Evolutionary conservation across 305 asterid genomes (phyloP), one percentile per base, ranked within the genome.

Genomic region (Fraxinus dipetala): DNA sequence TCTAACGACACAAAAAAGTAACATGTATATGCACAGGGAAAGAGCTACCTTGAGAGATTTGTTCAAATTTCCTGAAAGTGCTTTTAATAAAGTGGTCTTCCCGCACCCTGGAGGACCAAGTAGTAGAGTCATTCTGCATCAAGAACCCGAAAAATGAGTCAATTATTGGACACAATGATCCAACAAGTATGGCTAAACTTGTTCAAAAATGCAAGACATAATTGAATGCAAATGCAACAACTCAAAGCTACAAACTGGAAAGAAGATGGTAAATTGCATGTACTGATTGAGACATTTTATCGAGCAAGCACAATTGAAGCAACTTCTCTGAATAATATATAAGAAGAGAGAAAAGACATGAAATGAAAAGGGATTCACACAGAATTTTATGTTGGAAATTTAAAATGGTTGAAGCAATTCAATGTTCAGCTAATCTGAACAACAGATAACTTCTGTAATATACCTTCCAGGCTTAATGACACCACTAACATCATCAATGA

Each of bases 101-200:
- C 91, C 91, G 18, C 89, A 75, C 4, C 91, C 91, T 30, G 89
- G 91, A 85, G 91, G 91, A 45, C 91, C 91, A n/a, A 89, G 89
- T 43, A 89, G 84, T 63, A 89, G 85, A 40, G 91, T 89, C 83
- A 87, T 80, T 80, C 91, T 89, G 90, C 82, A 82, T 18, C 59
- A 45, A 75, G 48, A 67, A 26, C 32, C 26, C 72, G 11, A 35
- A 40, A 14, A 22, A 30, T 34, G 8, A 26, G 51, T 65, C 69
- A 34, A 54, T 38, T 70, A 40, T 65, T 43, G 43, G 51, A 28
- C 31, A 59, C 70, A 14, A 0, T 20, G 1, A 54, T 54, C 28
- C 67, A 63, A 22, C n/a, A 16, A 51, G 24, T 51, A 16, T 51
- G 63, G 63, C 63, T 51, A 51, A 51, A 51, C 22, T 16, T 16